phyloP scores from a whole-genome alignment of 2,329 filamentous ascomycete genomes.

The Huntiella abstrusa region DNA sequence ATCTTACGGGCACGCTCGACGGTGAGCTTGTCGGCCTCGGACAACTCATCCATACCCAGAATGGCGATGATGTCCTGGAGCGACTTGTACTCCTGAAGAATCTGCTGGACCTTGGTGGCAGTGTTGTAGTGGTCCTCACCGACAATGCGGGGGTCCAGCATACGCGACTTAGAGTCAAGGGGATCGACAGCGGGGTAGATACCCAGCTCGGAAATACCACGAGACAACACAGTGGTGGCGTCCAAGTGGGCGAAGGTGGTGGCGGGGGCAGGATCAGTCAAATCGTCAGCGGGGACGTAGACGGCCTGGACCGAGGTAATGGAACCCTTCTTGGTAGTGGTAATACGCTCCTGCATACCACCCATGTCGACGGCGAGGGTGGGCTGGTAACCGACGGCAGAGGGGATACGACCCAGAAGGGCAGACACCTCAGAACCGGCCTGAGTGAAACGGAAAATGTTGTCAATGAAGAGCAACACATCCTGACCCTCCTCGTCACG shows the following conservation, averaged over 20 bases:
- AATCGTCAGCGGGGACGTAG: slow-evolving; percentile 99
- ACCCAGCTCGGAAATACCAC: slow-evolving; percentile 99
- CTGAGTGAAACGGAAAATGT: slow-evolving; percentile 99
- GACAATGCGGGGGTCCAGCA: slow-evolving; percentile 97
- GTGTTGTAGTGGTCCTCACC: slow-evolving; percentile 95
- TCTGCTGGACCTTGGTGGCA: slow-evolving; percentile 91
- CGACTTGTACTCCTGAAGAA: slow-evolving; percentile 99
- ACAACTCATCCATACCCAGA: slow-evolving; percentile 99
- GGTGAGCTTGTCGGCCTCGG: slow-evolving; percentile 96
- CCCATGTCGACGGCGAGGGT: slow-evolving; percentile 98
- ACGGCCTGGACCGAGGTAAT: slow-evolving; percentile 99
- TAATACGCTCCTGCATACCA: slow-evolving; percentile 99
- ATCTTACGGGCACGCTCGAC: slow-evolving; percentile 99
- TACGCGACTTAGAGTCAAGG: slow-evolving; percentile 98
- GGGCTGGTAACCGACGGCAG: slow-evolving; percentile 99
- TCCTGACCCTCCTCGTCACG: slow-evolving; percentile 62
- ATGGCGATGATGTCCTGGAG: slow-evolving; percentile 99
- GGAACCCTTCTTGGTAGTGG: slow-evolving; percentile 97
- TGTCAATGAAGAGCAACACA: slow-evolving; percentile 99
- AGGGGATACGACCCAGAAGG: slow-evolving; percentile 97
- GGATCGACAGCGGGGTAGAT: slow-evolving; percentile 99
- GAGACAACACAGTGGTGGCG: slow-evolving; percentile 98
- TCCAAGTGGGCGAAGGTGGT: slow-evolving; percentile 99
- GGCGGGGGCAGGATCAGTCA: slow-evolving; percentile 98
- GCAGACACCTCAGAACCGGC: slow-evolving; percentile 99